Evolutionary conservation across 2,329 filamentous ascomycete genomes (phyloP).

Genomic region (Tolypocladium album): DNA sequence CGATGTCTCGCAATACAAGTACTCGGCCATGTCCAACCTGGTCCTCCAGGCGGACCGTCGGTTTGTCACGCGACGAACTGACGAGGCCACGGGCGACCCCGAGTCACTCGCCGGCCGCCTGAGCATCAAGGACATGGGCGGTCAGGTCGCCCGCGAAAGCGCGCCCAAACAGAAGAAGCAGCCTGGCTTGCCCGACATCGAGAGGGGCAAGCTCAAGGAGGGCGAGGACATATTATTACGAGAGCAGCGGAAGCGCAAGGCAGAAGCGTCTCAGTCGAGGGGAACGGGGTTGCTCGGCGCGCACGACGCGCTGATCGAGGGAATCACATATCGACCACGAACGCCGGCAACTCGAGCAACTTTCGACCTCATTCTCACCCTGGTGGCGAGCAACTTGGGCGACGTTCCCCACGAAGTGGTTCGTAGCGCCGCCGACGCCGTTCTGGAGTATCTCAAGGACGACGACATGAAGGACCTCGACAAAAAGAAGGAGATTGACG

Average conservation of each 20-base stretch:
- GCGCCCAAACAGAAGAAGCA: conserved; percentile 75
- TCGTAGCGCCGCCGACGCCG: conserved; percentile 84
- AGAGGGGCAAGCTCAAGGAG: conserved; percentile 67
- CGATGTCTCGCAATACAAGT: conserved; percentile 95
- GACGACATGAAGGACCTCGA: conserved; percentile 94
- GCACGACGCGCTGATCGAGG: conserved; percentile 79
- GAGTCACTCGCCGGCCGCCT: conserved; percentile 93
- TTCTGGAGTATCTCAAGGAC: conserved; percentile 86
- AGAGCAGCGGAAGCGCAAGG: conserved; percentile 80
- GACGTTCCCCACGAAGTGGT: conserved; percentile 90
- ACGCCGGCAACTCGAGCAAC: conserved; percentile 86
- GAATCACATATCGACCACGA: conserved; percentile 81
- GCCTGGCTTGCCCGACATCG: conserved; percentile 54
- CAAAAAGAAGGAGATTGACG: conserved; percentile 96
- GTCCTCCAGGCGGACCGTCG: conserved; percentile 98
- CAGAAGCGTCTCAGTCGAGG: conserved; percentile 54
- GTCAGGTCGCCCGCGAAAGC: conserved; percentile 65
- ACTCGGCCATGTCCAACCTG: conserved; percentile 99
- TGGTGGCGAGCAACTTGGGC: conserved; percentile 78
- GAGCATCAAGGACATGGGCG: conserved; percentile 91
- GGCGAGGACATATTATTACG: conserved; percentile 74
- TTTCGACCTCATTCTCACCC: conserved; percentile 87
- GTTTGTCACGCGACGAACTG: conserved; percentile 82
- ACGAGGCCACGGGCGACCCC: conserved; percentile 93
- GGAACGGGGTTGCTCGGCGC: conserved; percentile 73